These are phyloP conservation scores for Aspergillus sojae DNA, from an alignment of 2,329 filamentous ascomycete species.

Conservation along the genomic window DNA sequence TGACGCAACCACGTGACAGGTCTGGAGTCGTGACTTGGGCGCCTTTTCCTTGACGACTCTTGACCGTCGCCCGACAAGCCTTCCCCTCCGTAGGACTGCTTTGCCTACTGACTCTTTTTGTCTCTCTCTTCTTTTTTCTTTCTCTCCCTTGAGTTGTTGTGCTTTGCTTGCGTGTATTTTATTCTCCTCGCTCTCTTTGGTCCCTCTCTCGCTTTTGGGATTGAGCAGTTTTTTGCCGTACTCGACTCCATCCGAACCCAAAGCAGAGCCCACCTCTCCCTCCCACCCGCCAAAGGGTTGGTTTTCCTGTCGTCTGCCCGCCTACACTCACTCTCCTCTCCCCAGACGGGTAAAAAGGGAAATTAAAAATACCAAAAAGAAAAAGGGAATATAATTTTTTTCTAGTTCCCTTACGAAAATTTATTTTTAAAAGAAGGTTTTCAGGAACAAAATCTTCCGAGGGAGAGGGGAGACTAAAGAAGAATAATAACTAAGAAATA, in stretches of 20 bases:
- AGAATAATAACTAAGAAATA: conserved; percentile 17
- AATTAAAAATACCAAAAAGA: conserved; percentile 15
- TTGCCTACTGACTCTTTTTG: conserved; percentile 1
- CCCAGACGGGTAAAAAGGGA: conserved; percentile 12
- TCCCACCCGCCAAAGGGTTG: conserved; percentile 18
- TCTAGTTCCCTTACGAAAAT: conserved; percentile 3
- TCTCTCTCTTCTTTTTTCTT: conserved; percentile 8
- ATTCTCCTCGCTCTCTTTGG: conserved; percentile 9
- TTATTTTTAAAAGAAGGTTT: conserved; percentile 14
- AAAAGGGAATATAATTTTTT: conserved; percentile 12
- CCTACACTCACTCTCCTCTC: conserved; percentile 14
- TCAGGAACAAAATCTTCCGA: conserved; percentile 27
- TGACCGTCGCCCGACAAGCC: conserved; percentile 22
- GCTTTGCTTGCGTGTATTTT: conserved; percentile 12
- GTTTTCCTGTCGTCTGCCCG: conserved; percentile 18
- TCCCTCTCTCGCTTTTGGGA: conserved; percentile 14
- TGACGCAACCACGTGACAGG: conserved; percentile 41
- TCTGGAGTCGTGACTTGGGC: conserved; percentile 27
- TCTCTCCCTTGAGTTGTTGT: conserved; percentile 12
- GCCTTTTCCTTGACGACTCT: conserved; percentile 19
- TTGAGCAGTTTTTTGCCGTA: conserved; percentile 15
- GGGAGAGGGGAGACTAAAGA: conserved; percentile 22
- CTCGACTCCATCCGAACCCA: background rate
- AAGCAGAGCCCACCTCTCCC: conserved; percentile 15
- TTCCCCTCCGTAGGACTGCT: conserved; percentile 19